phyloP scores from a whole-genome alignment of 2,329 filamentous ascomycete genomes.

The Tolypocladium capitatum region DNA sequence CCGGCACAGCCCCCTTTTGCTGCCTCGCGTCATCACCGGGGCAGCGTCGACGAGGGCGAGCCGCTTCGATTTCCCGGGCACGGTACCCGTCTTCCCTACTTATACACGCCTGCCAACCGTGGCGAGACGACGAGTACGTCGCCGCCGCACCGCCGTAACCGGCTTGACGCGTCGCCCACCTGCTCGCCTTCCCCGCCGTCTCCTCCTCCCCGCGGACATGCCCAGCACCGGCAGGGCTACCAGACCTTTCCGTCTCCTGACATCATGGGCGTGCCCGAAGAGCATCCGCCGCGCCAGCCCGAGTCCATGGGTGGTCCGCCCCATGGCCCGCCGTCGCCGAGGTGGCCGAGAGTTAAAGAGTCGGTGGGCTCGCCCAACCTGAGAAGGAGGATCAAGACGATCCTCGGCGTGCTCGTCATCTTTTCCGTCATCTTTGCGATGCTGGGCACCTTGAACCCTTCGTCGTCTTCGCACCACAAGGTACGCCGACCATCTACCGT shows the following conservation, averaged over 20 bases:
- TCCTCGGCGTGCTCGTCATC: constrained; percentile 18
- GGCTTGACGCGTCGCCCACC: constrained; percentile 33
- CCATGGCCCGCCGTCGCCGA: constrained; percentile 9
- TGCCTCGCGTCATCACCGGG: constrained; percentile 8
- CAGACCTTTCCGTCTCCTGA: constrained; percentile 25
- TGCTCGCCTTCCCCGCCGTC: constrained; percentile 32
- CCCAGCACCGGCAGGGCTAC: constrained; percentile 18
- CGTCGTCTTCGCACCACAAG: constrained; percentile 10
- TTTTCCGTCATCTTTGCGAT: constrained; percentile 17
- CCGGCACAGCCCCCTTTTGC: not conserved
- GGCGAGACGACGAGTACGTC: not conserved
- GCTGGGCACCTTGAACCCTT: constrained; percentile 7
- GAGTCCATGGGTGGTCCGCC: constrained; percentile 31
- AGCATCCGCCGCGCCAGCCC: constrained; percentile 27
- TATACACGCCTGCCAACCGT: not conserved
- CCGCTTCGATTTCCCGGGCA: not conserved
- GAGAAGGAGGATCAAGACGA: constrained; percentile 15
- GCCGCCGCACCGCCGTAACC: constrained; percentile 8
- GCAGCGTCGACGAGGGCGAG: constrained; percentile 12
- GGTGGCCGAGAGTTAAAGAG: constrained; percentile 17
- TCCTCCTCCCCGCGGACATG: constrained; percentile 9
- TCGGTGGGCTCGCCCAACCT: constrained; percentile 6
- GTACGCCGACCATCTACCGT: constrained; percentile 12
- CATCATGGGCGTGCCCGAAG: constrained; percentile 29
- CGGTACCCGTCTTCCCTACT: constrained; percentile 1